These are phyloP conservation scores for Wickerhamomyces ciferrii DNA, from an alignment of 805 yeast genomes.

Conservation along the genomic window DNA sequence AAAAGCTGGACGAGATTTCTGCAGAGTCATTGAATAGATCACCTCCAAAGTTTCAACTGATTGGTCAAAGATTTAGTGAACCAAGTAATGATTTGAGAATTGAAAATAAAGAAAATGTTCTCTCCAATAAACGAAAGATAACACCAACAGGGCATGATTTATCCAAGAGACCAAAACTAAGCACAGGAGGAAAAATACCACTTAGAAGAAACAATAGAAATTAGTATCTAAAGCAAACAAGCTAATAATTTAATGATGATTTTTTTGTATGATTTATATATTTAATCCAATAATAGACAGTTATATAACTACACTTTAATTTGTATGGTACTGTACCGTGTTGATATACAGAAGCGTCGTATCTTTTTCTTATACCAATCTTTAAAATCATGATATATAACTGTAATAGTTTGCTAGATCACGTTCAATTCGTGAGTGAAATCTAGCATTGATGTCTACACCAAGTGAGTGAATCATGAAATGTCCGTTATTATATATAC, in stretches of 20 bases:
- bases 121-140: constrained; percentile 3
- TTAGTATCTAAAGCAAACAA: neutral
- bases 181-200: neutral
- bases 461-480: no score
- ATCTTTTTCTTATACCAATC: no score
- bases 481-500: neutral
- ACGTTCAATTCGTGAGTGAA: no score
- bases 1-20: neutral
- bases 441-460: no score
- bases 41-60: constrained; percentile 23
- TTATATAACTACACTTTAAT: no score
- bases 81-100: constrained; percentile 5
- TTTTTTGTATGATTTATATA: no score
- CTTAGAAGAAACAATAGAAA: neutral
- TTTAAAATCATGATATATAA: no score
- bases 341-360: no score
- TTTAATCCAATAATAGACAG: no score
- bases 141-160: neutral
- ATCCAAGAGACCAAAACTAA: neutral
- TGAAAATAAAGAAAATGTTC: constrained; percentile 6
- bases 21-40: constrained; percentile 3
- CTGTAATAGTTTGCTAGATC: no score
- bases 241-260: neutral
- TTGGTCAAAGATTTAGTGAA: constrained; percentile 18
- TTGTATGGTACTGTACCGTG: no score